A percentile compares a stretch with the other conserved stretches of the same genome.
Evolutionary conservation across 2,329 filamentous ascomycete species (phyloP).

Genomic region (Passalora sequoiae): DNA sequence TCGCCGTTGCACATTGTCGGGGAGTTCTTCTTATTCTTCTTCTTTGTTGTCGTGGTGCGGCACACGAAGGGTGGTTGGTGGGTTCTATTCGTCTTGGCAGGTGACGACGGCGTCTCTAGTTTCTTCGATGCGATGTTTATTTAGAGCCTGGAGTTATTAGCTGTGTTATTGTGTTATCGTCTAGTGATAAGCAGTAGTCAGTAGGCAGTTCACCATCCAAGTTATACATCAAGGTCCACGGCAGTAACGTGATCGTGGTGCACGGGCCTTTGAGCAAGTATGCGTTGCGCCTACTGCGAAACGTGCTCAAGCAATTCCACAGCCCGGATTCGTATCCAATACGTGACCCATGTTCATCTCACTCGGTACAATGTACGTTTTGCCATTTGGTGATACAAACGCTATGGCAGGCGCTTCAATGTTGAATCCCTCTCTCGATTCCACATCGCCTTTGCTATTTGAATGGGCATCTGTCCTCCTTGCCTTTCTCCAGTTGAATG

Average conservation of each 20-base stretch:
- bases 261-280: background rate
- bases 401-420: too few relatives aligned
- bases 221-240: conserved; percentile 3
- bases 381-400: too few relatives aligned
- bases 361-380: too few relatives aligned
- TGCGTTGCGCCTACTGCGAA: background rate
- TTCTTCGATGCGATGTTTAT: background rate
- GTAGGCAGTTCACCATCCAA: too few relatives aligned
- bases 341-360: conserved; percentile 1
- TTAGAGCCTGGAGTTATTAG: background rate
- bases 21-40: too few relatives aligned
- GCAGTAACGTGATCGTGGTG: background rate
- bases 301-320: background rate
- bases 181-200: too few relatives aligned
- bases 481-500: conserved; percentile 29
- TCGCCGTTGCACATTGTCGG: conserved; percentile 26
- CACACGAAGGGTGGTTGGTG: too few relatives aligned
- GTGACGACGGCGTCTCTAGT: background rate
- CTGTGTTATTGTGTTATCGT: background rate
- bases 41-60: too few relatives aligned
- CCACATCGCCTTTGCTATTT: too few relatives aligned
- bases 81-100: too few relatives aligned
- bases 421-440: conserved; percentile 1
- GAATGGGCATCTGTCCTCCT: background rate
- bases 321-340: background rate